Evolutionary conservation across 2,329 filamentous ascomycete genomes (phyloP).

Genomic region (Diaporthe destruens): DNA sequence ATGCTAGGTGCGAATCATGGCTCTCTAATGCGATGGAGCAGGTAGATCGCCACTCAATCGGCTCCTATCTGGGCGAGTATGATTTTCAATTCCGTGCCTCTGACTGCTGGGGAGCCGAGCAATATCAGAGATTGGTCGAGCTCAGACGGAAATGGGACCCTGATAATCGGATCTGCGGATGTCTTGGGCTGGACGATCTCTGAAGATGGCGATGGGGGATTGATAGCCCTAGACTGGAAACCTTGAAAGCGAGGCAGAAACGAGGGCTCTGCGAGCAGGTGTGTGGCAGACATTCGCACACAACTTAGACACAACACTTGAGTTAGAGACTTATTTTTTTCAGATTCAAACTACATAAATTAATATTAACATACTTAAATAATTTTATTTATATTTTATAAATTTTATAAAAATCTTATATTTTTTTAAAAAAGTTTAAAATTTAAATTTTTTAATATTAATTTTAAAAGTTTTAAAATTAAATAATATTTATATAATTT

Average conservation of each 20-base stretch:
- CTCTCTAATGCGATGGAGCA: not conserved
- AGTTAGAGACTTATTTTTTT: no score
- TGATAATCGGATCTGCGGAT: not conserved
- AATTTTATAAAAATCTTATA: no score
- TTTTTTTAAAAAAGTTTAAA: no score
- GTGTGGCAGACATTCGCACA: not conserved
- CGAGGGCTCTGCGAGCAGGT: not conserved
- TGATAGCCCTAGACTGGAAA: not conserved
- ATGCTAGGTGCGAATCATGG: not conserved
- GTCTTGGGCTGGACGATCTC: slow-evolving; percentile 1
- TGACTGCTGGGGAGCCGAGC: not conserved
- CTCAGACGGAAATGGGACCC: slow-evolving; percentile 13
- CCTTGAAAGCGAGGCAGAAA: not conserved
- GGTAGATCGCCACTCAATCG: not conserved
- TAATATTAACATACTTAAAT: no score
- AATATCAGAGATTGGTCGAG: not conserved
- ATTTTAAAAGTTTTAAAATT: no score
- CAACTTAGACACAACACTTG: no score
- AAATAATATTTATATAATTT: no score
- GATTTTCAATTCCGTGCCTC: slow-evolving; percentile 5
- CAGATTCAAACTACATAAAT: no score
- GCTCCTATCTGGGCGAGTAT: slow-evolving; percentile 4
- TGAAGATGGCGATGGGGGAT: not conserved
- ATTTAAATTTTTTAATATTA: no score
- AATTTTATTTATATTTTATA: no score